These are phyloP conservation scores for Mangifera indica DNA, from an alignment of 345 rosid species.

Conservation along the genomic window DNA sequence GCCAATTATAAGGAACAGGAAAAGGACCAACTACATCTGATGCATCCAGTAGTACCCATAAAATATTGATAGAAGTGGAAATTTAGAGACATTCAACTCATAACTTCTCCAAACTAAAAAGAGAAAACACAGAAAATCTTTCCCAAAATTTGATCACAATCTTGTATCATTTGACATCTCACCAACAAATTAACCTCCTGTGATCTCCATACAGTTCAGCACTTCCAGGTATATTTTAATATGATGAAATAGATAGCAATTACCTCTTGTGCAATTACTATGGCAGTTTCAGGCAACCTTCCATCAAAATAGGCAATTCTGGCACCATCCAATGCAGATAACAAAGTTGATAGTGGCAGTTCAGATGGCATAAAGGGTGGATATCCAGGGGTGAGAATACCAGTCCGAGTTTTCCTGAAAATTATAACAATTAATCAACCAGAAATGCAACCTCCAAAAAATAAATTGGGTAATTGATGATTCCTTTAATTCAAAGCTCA, in stretches of 20 bases:
- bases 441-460: not conserved
- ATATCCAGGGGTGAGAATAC: constrained; percentile 79
- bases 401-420: constrained; percentile 86
- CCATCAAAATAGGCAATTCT: constrained; percentile 68
- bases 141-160: not conserved
- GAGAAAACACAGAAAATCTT: not conserved
- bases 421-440: constrained; percentile 16
- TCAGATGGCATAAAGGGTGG: constrained; percentile 70
- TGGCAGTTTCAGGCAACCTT: constrained; percentile 61
- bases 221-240: not conserved
- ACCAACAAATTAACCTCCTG: not conserved
- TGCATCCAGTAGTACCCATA: no score
- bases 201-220: not conserved
- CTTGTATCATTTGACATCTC: not conserved
- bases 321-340: constrained; percentile 61
- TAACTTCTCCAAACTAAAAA: not conserved
- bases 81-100: no score
- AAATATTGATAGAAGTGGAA: no score
- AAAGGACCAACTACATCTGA: no score
- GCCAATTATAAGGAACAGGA: no score
- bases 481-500: constrained; percentile 4
- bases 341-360: constrained; percentile 43
- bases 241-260: constrained; percentile 10
- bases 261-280: constrained; percentile 71
- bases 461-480: not conserved